Percentiles rank a stretch among this genome's conserved stretches.
phyloP scores from a whole-genome alignment of 371 early-diverging fungal genomes.

The Chytridiales sp. region DNA sequence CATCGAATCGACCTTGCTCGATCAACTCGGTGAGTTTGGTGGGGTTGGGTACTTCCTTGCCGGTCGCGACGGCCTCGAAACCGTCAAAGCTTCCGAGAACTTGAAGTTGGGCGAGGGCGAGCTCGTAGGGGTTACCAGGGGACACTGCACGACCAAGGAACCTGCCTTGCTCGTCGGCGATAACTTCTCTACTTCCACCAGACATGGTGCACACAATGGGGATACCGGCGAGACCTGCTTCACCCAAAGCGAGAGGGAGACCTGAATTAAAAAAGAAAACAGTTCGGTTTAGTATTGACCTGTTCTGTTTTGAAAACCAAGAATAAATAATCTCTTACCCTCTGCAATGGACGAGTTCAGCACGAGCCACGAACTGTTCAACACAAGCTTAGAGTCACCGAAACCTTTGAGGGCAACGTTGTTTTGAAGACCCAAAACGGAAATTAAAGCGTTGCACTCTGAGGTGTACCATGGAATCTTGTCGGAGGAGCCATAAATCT shows the following conservation, averaged over 20 bases:
- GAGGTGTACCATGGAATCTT: conserved; percentile 12
- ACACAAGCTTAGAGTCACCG: conserved; percentile 13
- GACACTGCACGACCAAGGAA: conserved; percentile 16
- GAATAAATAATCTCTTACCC: conserved; percentile 1
- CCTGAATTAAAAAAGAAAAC: too few relatives aligned
- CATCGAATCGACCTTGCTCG: neutral
- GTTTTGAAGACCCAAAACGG: conserved; percentile 5
- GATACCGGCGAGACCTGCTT: conserved; percentile 21
- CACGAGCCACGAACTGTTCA: conserved; percentile 15
- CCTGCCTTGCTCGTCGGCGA: too few relatives aligned
- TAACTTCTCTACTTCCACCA: conserved; percentile 22
- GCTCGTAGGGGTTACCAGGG: conserved; percentile 14
- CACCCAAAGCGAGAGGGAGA: conserved; percentile 25
- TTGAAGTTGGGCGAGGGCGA: conserved; percentile 13
- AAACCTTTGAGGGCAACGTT: conserved; percentile 11
- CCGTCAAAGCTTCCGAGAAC: conserved; percentile 21
- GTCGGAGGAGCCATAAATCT: conserved; percentile 16
- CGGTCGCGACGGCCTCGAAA: conserved; percentile 18
- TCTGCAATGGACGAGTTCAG: conserved; percentile 26
- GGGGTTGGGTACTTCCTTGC: too few relatives aligned
- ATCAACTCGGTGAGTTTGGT: neutral
- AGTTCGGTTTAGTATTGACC: too few relatives aligned
- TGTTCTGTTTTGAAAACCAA: neutral
- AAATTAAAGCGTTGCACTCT: conserved; percentile 12
- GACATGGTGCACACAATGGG: conserved; percentile 25